Base-by-base conservation (phyloP, 441 rosid genomes). In the Adansonia rubrostipa region DNA sequence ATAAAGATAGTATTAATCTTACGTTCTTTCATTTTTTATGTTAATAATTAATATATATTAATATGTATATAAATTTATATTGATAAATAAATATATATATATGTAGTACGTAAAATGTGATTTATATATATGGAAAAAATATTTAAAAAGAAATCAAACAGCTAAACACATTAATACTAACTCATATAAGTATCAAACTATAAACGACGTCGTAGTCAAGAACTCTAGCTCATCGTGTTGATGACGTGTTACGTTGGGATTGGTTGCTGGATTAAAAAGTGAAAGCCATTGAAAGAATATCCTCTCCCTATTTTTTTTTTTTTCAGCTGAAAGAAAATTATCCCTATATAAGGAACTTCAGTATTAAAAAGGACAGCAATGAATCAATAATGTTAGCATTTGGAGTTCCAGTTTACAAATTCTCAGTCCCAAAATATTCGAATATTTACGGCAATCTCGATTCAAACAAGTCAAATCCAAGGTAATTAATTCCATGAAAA, bases 271-370 rank as follows among this genome's bases (percentile, higher is more conserved):
- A 9, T 6, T 15, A 47, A 65, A 67, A 45, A 19, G 36, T 0
- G 54, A 9, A 86, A 85, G 74, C 44, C 90, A 50, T 84, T 86
- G 60, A 64, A 71, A 61, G 79, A 82, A 84, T 61, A 61, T 61
- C 42, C 40, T 2, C 64, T 28, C 36, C 2, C 36, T 19, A 58
- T 58, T 13, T 1, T 9, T 58, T 20, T 58, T 44, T 1, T 45
- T 45, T 67, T 44, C 51, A 10, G 54, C 51, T 10, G 36, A 20
- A 20, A 68, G 24, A 19, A 65, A 64, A 60, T 9, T 61, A 42
- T 44, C 28, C 19, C 33, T 48, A 22, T 22, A 2, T 45, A 2
- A 11, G 48, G 28, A 68, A 67, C n/a, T 10, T 17, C 9, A 22
- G 36, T 5, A 22, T 1, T 0, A 9, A 47, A 17, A 10, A 84